Evolutionary conservation across 306 rosid genomes (phyloP).

Genomic region (Acacia confusa): DNA sequence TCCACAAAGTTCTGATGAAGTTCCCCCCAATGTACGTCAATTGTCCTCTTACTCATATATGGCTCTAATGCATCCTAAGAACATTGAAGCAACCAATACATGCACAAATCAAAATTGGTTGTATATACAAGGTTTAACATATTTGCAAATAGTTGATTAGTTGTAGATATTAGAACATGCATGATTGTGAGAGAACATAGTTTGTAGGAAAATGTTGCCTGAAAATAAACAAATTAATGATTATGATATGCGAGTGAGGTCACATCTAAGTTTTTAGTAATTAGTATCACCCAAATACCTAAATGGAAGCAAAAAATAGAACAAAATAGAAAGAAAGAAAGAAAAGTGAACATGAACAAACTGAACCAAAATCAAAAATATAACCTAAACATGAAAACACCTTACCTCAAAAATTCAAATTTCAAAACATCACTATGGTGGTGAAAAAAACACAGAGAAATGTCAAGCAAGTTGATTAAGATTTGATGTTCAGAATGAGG

Average conservation of each 20-base stretch:
- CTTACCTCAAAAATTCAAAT: neutral
- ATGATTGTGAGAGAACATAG: neutral
- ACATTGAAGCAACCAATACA: constrained; percentile 31
- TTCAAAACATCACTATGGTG: neutral
- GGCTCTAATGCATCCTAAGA: constrained; percentile 91
- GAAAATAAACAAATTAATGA: neutral
- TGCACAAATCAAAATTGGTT: neutral
- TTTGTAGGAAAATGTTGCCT: neutral
- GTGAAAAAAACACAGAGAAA: neutral
- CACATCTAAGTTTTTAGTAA: neutral
- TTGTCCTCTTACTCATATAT: constrained; percentile 75
- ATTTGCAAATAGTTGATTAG: neutral
- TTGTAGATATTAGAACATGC: neutral
- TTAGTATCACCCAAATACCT: neutral
- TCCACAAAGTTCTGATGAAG: constrained; percentile 75
- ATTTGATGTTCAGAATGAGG: neutral
- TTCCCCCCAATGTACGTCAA: constrained; percentile 85
- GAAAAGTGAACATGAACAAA: neutral
- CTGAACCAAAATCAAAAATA: neutral
- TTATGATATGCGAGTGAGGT: neutral
- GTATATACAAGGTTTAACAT: neutral
- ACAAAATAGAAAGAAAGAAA: neutral
- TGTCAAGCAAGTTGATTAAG: neutral
- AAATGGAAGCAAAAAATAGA: neutral
- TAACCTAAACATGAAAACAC: neutral